Evolutionary conservation across 805 yeast genomes (phyloP).

Genomic region (Lachancea dasiensis): DNA sequence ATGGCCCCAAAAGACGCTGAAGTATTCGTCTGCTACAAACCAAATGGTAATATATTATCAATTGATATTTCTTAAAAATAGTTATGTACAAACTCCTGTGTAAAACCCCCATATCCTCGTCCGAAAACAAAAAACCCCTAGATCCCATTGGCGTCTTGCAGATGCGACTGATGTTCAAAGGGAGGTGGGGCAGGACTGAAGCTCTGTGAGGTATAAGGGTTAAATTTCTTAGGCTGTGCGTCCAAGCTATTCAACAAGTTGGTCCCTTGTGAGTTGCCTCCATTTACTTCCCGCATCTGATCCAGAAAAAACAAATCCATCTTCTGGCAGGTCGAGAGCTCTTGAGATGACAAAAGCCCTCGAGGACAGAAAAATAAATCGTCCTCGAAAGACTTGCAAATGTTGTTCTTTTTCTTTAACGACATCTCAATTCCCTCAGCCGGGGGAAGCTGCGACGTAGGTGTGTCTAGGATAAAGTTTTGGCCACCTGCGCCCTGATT

Average conservation of each 20-base stretch:
- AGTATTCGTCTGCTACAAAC: no score
- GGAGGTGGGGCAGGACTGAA: constrained; percentile 44
- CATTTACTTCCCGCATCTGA: constrained; percentile 14
- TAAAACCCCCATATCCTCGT: not conserved
- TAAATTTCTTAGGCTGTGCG: constrained; percentile 48
- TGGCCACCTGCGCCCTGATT: constrained; percentile 2
- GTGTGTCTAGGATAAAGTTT: constrained; percentile 9
- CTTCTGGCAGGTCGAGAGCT: constrained; percentile 24
- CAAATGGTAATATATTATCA: no score
- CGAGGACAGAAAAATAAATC: constrained; percentile 31
- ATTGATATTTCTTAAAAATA: no score
- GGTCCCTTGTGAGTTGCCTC: constrained; percentile 5
- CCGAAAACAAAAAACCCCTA: not conserved
- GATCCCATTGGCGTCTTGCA: constrained; percentile 2
- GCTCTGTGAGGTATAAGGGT: constrained; percentile 60
- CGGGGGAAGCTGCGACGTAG: constrained; percentile 4
- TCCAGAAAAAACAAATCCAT: constrained; percentile 23
- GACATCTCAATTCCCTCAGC: constrained; percentile 10
- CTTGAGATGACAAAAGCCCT: constrained; percentile 24
- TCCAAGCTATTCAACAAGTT: constrained; percentile 13
- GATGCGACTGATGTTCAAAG: constrained; percentile 5
- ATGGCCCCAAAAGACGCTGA: no score
- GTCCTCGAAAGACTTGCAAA: constrained; percentile 30
- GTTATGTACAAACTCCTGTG: not conserved
- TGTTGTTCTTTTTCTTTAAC: constrained; percentile 23